Base-by-base conservation (phyloP, 2,329 filamentous ascomycete species). In the Ascochyta fabae region DNA sequence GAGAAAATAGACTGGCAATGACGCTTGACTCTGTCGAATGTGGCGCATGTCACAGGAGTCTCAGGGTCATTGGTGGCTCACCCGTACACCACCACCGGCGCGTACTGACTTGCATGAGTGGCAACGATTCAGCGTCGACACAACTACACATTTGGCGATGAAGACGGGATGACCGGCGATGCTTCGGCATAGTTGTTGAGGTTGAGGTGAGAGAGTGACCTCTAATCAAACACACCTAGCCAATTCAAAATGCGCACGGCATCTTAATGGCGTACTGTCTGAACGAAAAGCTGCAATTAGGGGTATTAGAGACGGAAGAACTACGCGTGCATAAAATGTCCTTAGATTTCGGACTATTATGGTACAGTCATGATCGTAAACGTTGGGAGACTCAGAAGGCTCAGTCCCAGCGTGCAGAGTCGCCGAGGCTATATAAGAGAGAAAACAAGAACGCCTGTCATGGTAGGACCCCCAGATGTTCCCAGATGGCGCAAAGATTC, bases 321-420 rank as follows among this genome's bases (percentile, higher is more conserved):
- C 33, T 26, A 22, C 7, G 13, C 7, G 15, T 3, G 10, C 13
- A n/a, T 42, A 12, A 10, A 6, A 31, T 15, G 6, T 43, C 26
- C 40, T 34, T 24, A 7, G 12, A 29, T 10, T 46, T 36, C 19
- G 31, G n/a, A 31, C 12, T 45, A 41, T 50, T 56, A 56, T 46
- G 15, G 24, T 54, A 59, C 56, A 61, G 16, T 56, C 52, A 36
- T 59, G 35, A 44, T 59, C 59, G 29, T 61, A 45, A 43, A 43
- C 13, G 26, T 35, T 47, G 26, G 34, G 23, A 31, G 29, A 40
- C 26, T 13, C 42, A 19, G n/a, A 4, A 4, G 9, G 22, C 35
- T 40, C 13, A 19, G 13, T 27, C 26, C 31, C 31, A 33, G 49
- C 53, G 26, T 24, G 39, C 47, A 43, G n/a, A 23, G 23, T 31